phyloP scores from a whole-genome alignment of 2,329 filamentous ascomycete species.

The Cladosporium sphaerospermum region DNA sequence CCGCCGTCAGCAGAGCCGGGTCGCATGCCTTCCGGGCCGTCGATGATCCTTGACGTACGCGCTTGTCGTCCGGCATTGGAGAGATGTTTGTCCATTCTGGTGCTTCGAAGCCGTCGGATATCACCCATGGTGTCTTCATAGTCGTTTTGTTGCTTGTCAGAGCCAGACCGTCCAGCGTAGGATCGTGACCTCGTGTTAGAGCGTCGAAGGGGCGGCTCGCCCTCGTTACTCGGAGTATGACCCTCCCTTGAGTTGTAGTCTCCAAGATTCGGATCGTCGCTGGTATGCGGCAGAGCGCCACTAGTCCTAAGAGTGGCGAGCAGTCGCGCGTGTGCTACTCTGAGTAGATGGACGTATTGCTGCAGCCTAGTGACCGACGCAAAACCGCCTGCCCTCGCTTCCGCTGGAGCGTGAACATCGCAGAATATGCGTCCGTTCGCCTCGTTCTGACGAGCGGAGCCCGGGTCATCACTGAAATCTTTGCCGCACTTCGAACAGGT shows the following conservation, averaged over 20 bases:
- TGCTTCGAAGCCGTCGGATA: slow-evolving; percentile 84
- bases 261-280: slow-evolving; percentile 63
- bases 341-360: slow-evolving; percentile 88
- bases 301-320: slow-evolving; percentile 79
- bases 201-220: slow-evolving; percentile 47
- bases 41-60: slow-evolving; percentile 84
- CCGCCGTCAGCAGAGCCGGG: slow-evolving; percentile 63
- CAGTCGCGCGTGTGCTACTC: slow-evolving; percentile 83
- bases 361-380: slow-evolving; percentile 76
- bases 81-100: slow-evolving; percentile 85
- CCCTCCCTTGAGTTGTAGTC: slow-evolving; percentile 63
- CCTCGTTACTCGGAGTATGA: slow-evolving; percentile 44
- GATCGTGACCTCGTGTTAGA: slow-evolving; percentile 66
- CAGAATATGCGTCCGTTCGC: slow-evolving; percentile 67
- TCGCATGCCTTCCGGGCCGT: slow-evolving; percentile 69
- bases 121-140: slow-evolving; percentile 96
- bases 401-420: slow-evolving; percentile 39
- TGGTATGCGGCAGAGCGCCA: slow-evolving; percentile 68
- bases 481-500: slow-evolving; percentile 62
- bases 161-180: slow-evolving; percentile 55
- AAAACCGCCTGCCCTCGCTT: slow-evolving; percentile 57
- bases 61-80: slow-evolving; percentile 90
- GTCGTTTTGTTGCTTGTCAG: slow-evolving; percentile 57
- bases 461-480: slow-evolving; percentile 62
- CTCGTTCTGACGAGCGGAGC: slow-evolving; percentile 66